These are phyloP conservation scores for Kodamaea sp. DNA, from an alignment of 1,139 yeast species.

Conservation along the genomic window DNA sequence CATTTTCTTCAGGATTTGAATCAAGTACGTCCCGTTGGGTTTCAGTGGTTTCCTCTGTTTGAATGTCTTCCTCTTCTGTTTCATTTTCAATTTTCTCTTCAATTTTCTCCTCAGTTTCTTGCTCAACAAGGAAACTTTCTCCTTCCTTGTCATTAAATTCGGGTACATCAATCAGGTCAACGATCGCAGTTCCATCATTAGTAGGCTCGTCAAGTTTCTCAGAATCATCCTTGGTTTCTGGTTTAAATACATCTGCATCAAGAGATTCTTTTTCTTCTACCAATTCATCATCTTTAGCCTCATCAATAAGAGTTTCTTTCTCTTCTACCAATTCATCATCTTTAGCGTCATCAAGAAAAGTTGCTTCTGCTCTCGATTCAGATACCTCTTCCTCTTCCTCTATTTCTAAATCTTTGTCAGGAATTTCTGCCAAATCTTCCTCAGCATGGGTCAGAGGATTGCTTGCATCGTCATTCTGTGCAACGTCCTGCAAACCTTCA, in stretches of 20 bases:
- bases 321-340: constrained; percentile 1
- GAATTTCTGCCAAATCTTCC: neutral
- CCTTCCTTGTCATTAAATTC: no score
- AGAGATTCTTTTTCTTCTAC: constrained; percentile 1
- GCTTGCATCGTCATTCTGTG: neutral
- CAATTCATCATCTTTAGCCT: neutral
- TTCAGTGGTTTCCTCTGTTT: no score
- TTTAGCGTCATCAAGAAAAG: neutral
- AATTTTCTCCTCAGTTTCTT: neutral
- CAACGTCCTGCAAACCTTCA: neutral
- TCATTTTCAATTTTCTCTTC: constrained; percentile 2
- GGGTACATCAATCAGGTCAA: no score
- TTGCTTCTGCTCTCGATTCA: no score
- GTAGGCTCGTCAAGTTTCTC: no score
- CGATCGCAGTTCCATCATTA: no score
- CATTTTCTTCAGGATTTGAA: no score
- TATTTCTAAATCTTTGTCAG: neutral
- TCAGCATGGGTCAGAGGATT: neutral
- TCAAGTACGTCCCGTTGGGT: no score
- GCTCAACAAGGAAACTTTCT: no score
- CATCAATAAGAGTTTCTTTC: neutral
- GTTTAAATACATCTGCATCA: no score
- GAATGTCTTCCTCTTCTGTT: neutral
- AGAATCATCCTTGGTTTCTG: no score
- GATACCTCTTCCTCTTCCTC: no score